Evolutionary conservation across 2,329 filamentous ascomycete genomes (phyloP).

Genomic region (Sclerotiophoma versabilis): DNA sequence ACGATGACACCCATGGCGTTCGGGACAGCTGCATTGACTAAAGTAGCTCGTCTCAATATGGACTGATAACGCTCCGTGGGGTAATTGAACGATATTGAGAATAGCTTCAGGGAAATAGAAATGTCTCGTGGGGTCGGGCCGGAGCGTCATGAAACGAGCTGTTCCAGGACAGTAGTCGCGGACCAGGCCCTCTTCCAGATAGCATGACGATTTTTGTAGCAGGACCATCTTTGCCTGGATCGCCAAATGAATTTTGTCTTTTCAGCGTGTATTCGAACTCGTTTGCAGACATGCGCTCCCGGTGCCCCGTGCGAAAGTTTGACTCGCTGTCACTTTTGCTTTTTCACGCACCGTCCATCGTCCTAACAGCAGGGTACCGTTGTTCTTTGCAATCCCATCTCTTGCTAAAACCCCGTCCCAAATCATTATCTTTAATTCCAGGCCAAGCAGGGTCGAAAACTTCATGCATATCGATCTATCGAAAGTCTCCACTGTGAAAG

Average conservation of each 20-base stretch:
- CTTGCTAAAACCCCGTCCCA: background rate
- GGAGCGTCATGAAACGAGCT: constrained; percentile 2
- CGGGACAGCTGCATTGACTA: background rate
- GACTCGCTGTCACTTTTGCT: constrained; percentile 9
- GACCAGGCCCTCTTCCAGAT: background rate
- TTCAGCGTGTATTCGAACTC: background rate
- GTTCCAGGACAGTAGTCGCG: constrained; percentile 1
- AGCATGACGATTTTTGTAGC: background rate
- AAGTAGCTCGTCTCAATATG: background rate
- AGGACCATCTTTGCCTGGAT: background rate
- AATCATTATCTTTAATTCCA: background rate
- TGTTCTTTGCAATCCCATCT: constrained; percentile 3
- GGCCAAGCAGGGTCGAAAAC: background rate
- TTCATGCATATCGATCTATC: constrained; percentile 3
- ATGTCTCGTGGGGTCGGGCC: constrained; percentile 5
- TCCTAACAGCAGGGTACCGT: background rate
- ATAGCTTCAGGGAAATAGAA: background rate
- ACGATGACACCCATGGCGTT: background rate
- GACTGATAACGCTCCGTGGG: background rate
- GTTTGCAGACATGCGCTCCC: background rate
- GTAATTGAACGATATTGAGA: background rate
- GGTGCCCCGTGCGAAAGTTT: background rate
- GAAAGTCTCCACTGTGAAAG: background rate
- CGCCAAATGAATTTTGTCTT: background rate
- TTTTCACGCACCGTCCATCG: constrained; percentile 1